phyloP scores from a whole-genome alignment of 331 rosid genomes.

The Stylosanthes scabra region DNA sequence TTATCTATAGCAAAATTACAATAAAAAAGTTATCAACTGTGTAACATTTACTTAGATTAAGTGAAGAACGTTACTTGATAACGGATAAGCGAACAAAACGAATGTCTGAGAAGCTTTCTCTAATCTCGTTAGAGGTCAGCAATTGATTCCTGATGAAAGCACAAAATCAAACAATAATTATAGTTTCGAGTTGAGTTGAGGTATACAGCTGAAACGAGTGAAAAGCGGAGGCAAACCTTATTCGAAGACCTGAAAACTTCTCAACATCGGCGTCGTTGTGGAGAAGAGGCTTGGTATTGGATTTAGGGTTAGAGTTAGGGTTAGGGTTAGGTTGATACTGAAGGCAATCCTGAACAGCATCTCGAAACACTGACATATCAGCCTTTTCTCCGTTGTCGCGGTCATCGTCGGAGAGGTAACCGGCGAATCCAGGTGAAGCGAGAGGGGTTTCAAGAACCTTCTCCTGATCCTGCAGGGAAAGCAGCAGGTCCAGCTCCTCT shows the following conservation, averaged over 20 bases:
- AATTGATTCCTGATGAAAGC: constrained; percentile 60
- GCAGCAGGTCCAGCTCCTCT: constrained; percentile 85
- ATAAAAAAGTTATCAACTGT: no score
- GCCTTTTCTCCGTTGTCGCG: constrained; percentile 38
- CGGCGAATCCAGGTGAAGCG: constrained; percentile 61
- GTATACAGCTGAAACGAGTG: background rate
- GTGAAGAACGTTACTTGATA: constrained; percentile 58
- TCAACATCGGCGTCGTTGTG: constrained; percentile 54
- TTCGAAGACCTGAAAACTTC: constrained; percentile 81
- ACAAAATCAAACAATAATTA: background rate
- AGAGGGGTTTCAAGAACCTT: constrained; percentile 88
- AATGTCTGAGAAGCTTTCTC: constrained; percentile 71
- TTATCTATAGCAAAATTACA: no score
- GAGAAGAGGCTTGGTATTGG: constrained; percentile 25
- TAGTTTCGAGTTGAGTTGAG: background rate
- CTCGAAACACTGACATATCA: constrained; percentile 83
- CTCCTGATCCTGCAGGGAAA: constrained; percentile 77
- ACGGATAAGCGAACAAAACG: constrained; percentile 80
- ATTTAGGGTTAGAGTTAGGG: constrained; percentile 44
- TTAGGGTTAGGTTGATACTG: constrained; percentile 31
- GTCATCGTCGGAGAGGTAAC: constrained; percentile 62
- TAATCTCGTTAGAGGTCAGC: constrained; percentile 63
- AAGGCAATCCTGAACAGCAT: constrained; percentile 84
- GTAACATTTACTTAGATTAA: no score
- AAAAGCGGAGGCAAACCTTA: constrained; percentile 53